A percentile compares a stretch with the other conserved stretches of the same genome.
Conservation (phyloP, 2,329 filamentous ascomycete genomes). For the Fonsecaea monophora region DNA sequence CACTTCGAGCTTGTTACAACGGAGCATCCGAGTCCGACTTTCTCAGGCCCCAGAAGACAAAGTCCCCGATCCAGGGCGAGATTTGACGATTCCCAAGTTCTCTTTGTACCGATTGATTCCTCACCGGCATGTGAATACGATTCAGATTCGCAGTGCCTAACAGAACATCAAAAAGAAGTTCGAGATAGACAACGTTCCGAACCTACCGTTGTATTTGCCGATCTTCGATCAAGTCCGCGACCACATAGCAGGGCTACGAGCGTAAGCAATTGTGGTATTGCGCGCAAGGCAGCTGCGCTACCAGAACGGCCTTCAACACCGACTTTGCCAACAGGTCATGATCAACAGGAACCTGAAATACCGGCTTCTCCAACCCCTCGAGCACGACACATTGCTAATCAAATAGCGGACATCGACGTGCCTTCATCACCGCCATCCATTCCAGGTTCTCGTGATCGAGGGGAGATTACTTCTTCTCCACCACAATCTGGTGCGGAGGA, state of each 20-base stretch:
- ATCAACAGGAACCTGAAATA: slow-evolving; percentile 33
- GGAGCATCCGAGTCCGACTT: background rate
- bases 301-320: slow-evolving; percentile 36
- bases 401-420: slow-evolving; percentile 37
- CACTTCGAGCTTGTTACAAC: background rate
- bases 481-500: slow-evolving; percentile 23
- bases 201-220: slow-evolving; percentile 70
- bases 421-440: slow-evolving; percentile 41
- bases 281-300: slow-evolving; percentile 31
- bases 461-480: slow-evolving; percentile 33
- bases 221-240: slow-evolving; percentile 65
- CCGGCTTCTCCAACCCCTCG: slow-evolving; percentile 40
- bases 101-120: slow-evolving; percentile 73
- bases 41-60: slow-evolving; percentile 51
- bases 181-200: slow-evolving; percentile 72
- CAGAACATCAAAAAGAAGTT: slow-evolving; percentile 79
- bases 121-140: slow-evolving; percentile 58
- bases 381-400: slow-evolving; percentile 31
- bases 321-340: slow-evolving; percentile 33
- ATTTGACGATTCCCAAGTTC: slow-evolving; percentile 82
- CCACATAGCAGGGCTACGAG: slow-evolving; percentile 22
- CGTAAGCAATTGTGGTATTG: slow-evolving; percentile 33
- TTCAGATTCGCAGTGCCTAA: slow-evolving; percentile 74
- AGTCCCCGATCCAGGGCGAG: slow-evolving; percentile 62
- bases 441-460: slow-evolving; percentile 25